These are phyloP conservation scores for Penicillium sp. DNA, from an alignment of 2,329 filamentous ascomycete species.

Conservation along the genomic window DNA sequence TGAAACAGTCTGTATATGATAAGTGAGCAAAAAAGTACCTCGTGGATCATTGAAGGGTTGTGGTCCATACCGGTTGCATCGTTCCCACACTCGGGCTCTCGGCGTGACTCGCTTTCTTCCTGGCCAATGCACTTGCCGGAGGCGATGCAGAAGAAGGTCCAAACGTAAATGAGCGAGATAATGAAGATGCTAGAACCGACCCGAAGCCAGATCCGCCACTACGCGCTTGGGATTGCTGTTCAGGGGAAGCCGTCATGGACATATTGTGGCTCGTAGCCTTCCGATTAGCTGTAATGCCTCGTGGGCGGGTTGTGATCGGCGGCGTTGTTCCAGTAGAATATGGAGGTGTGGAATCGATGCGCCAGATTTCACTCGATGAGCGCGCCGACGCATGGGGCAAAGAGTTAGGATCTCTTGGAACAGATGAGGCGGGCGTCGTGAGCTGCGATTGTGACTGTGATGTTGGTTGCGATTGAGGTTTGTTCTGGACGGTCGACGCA, in stretches of 20 bases:
- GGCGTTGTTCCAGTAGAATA: conserved; percentile 55
- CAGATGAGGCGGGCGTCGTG: conserved; percentile 34
- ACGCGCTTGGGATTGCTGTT: conserved; percentile 38
- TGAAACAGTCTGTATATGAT: conserved; percentile 34
- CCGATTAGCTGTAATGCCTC: conserved; percentile 40
- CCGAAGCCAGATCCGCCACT: conserved; percentile 40
- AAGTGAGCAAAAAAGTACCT: conserved; percentile 23
- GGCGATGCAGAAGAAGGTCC: conserved; percentile 45
- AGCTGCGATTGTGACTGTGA: conserved; percentile 22
- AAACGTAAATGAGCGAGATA: conserved; percentile 47
- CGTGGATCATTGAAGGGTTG: conserved; percentile 31
- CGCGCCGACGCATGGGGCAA: conserved; percentile 48
- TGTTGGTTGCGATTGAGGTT: conserved; percentile 25
- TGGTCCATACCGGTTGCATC: conserved; percentile 30
- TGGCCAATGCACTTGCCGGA: conserved; percentile 32
- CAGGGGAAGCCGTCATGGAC: conserved; percentile 43
- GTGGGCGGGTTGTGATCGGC: conserved; percentile 44
- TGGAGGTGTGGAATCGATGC: conserved; percentile 50
- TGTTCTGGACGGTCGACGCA: conserved; percentile 40
- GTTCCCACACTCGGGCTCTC: conserved; percentile 34
- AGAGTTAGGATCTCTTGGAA: conserved; percentile 32
- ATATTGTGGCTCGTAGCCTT: conserved; percentile 43
- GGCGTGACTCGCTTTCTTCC: conserved; percentile 38
- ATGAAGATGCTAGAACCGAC: conserved; percentile 43
- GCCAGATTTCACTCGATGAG: conserved; percentile 53